Conservation (phyloP, 73 alveolate species). For the Paramecium primaurelia region DNA sequence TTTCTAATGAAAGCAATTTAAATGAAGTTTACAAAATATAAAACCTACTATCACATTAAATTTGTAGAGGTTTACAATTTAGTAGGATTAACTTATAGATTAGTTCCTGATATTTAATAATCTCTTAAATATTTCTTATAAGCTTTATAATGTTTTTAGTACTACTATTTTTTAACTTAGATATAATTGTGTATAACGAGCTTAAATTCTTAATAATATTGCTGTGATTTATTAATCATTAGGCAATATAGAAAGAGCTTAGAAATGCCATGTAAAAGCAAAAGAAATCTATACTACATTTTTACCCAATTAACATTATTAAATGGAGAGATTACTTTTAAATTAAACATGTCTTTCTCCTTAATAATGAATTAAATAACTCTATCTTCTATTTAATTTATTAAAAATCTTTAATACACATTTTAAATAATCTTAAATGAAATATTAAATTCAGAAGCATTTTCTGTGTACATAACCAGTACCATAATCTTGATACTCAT, state of each 20-base stretch:
- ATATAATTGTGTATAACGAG: background rate
- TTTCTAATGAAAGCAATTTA: background rate
- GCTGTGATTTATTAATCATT: background rate
- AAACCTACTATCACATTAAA: background rate
- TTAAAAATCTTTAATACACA: too few relatives aligned
- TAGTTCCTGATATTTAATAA: background rate
- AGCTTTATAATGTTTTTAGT: slow-evolving; percentile 33
- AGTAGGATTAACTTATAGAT: background rate
- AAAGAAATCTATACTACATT: background rate
- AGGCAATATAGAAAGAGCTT: background rate
- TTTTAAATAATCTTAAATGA: background rate
- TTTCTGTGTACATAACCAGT: slow-evolving; percentile 85
- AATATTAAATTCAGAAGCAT: slow-evolving; percentile 71
- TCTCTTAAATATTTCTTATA: background rate
- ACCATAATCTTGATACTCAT: slow-evolving; percentile 85
- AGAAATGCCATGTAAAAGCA: background rate
- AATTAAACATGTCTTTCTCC: background rate
- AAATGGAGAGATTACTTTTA: background rate
- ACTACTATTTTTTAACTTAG: background rate
- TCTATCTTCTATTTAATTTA: too few relatives aligned
- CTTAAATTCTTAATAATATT: background rate
- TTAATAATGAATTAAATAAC: too few relatives aligned
- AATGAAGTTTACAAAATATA: background rate
- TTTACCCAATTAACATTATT: background rate
- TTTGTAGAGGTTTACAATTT: background rate